phyloP scores from a whole-genome alignment of 805 yeast species.

The Torulaspora gathmanii region DNA sequence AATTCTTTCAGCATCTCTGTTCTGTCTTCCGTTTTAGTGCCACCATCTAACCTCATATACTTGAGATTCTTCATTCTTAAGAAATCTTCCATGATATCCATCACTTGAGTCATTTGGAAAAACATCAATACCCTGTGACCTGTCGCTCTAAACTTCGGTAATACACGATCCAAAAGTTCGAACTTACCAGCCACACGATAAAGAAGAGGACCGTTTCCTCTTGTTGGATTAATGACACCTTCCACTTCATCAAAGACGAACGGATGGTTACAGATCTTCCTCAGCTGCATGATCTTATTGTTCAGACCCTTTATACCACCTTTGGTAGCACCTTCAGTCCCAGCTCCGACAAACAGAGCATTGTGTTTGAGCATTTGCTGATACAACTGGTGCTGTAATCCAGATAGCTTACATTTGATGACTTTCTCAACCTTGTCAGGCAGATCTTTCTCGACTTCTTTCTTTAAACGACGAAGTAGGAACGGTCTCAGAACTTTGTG shows the following conservation, averaged over 20 bases:
- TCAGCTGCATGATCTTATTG: conserved; percentile 78
- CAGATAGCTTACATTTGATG: conserved; percentile 70
- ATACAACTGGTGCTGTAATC: conserved; percentile 64
- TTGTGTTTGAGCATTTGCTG: conserved; percentile 75
- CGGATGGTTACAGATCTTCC: conserved; percentile 85
- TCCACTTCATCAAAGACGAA: conserved; percentile 83
- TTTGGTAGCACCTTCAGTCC: conserved; percentile 53
- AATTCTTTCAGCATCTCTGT: conserved; percentile 66
- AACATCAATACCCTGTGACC: conserved; percentile 79
- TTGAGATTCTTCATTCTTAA: conserved; percentile 61
- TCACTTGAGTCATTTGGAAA: conserved; percentile 85
- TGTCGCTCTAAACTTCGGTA: conserved; percentile 67
- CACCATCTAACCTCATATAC: conserved; percentile 75
- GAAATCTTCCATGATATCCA: conserved; percentile 87
- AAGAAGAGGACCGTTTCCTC: conserved; percentile 57
- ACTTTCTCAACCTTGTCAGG: conserved; percentile 84
- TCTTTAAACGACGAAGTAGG: conserved; percentile 75
- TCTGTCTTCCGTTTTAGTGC: conserved; percentile 81
- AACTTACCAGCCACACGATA: conserved; percentile 81
- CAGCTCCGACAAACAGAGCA: conserved; percentile 58
- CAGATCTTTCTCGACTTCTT: conserved; percentile 80
- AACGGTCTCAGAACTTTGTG: conserved; percentile 85
- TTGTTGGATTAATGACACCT: conserved; percentile 57
- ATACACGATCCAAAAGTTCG: conserved; percentile 66
- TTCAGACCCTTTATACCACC: conserved; percentile 72